phyloP scores from a whole-genome alignment of 2,329 filamentous ascomycete genomes.

The Pseudopyricularia javanii region DNA sequence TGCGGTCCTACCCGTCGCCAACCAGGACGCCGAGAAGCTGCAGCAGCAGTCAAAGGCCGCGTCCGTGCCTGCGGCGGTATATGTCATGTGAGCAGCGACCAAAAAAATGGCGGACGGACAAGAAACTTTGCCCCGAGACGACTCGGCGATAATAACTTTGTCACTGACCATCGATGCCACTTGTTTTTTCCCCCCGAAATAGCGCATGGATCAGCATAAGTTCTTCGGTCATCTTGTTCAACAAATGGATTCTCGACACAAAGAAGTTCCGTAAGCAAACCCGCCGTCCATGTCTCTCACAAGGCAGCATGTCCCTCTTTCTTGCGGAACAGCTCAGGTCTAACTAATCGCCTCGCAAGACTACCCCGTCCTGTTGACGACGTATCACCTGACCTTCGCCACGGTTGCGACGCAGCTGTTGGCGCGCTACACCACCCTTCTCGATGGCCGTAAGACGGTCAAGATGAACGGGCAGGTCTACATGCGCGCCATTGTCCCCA shows the following conservation, averaged over 20 bases:
- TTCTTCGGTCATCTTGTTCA: constrained; percentile 94
- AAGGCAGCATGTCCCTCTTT: too few relatives aligned
- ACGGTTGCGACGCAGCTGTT: constrained; percentile 90
- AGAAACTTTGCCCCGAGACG: too few relatives aligned
- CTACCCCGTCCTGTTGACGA: constrained; percentile 73
- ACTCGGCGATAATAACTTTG: background rate
- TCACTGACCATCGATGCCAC: background rate
- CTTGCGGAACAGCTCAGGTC: too few relatives aligned
- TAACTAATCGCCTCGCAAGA: constrained; percentile 34
- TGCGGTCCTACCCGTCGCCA: constrained; percentile 67
- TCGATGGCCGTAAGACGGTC: constrained; percentile 89
- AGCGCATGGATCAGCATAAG: constrained; percentile 89
- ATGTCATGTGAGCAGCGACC: constrained; percentile 50
- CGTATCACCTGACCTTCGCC: constrained; percentile 90
- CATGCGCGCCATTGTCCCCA: constrained; percentile 83
- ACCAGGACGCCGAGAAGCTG: constrained; percentile 59
- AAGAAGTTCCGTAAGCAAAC: constrained; percentile 61
- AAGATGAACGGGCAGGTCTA: constrained; percentile 96
- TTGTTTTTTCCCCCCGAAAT: constrained; percentile 5
- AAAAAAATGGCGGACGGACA: background rate
- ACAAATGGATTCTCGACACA: constrained; percentile 93
- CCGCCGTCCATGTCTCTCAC: background rate
- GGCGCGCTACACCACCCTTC: constrained; percentile 75
- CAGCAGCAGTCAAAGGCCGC: constrained; percentile 20
- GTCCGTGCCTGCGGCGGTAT: constrained; percentile 68